These are phyloP conservation scores for Orbilia javanica DNA, from an alignment of 2,329 filamentous ascomycete genomes.

Conservation along the genomic window DNA sequence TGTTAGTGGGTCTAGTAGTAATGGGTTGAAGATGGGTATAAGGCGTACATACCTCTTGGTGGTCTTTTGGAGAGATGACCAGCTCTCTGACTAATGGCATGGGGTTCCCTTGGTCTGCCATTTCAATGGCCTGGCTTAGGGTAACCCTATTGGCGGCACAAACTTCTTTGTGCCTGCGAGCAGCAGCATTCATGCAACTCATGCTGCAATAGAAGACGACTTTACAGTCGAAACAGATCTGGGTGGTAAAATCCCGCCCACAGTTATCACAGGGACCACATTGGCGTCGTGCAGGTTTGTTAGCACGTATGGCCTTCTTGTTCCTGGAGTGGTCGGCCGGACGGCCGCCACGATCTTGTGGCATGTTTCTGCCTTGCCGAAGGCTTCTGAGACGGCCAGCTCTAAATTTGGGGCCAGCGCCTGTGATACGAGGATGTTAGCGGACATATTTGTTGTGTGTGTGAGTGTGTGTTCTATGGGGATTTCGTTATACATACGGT, in stretches of 20 bases:
- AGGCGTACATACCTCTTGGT: constrained; percentile 20
- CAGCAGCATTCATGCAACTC: constrained; percentile 18
- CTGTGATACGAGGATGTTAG: background rate
- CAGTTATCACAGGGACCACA: constrained; percentile 42
- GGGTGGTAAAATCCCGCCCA: constrained; percentile 17
- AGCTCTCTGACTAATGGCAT: constrained; percentile 44
- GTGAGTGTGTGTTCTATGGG: no score
- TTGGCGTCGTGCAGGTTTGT: background rate
- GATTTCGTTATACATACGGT: background rate
- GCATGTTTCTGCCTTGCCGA: background rate
- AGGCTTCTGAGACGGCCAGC: background rate
- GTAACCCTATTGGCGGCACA: constrained; percentile 23
- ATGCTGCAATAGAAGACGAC: constrained; percentile 42
- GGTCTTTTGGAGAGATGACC: constrained; percentile 31
- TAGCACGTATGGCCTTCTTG: constrained; percentile 16
- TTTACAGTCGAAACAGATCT: constrained; percentile 29
- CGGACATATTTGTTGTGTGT: background rate
- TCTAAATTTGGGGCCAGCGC: background rate
- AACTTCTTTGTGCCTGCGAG: constrained; percentile 24
- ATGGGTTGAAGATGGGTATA: background rate
- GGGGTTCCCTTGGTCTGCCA: constrained; percentile 26
- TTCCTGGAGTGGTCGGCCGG: background rate
- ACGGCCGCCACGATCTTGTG: background rate
- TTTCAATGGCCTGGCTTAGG: constrained; percentile 20
- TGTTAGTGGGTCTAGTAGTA: background rate